phyloP scores from a whole-genome alignment of 805 yeast genomes.

The Kregervanrija fluxuum region DNA sequence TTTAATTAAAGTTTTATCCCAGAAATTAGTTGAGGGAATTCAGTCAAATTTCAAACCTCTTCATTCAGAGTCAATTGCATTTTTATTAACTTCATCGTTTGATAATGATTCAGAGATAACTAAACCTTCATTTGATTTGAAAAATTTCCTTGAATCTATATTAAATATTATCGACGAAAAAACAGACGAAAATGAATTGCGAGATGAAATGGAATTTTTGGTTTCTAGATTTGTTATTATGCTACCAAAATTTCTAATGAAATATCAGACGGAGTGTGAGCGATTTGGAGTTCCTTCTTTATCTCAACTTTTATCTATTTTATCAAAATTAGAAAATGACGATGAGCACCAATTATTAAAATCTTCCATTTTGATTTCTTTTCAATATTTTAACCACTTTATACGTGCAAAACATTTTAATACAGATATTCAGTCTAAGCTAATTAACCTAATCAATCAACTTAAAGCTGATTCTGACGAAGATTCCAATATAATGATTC shows the following conservation, averaged over 20 bases:
- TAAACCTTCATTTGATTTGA: constrained; percentile 12
- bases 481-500: constrained; percentile 67
- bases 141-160: constrained; percentile 18
- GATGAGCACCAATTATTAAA: constrained; percentile 18
- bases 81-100: constrained; percentile 34
- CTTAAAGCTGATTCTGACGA: constrained; percentile 62
- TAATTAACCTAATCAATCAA: constrained; percentile 32
- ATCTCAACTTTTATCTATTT: constrained; percentile 17
- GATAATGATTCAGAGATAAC: constrained; percentile 26
- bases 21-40: constrained; percentile 9
- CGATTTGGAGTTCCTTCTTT: constrained; percentile 20
- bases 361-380: constrained; percentile 39
- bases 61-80: constrained; percentile 33
- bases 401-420: constrained; percentile 25
- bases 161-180: constrained; percentile 8
- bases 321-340: constrained; percentile 17
- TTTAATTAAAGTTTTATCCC: constrained; percentile 17
- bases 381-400: constrained; percentile 36
- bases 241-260: constrained; percentile 52
- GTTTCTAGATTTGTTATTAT: constrained; percentile 42
- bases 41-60: not conserved
- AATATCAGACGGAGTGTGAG: constrained; percentile 32
- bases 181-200: constrained; percentile 11
- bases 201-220: constrained; percentile 30
- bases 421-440: constrained; percentile 18